A percentile compares a stretch with the other conserved stretches of the same genome.
These are phyloP conservation scores for Magnaporthiopsis poae DNA, from an alignment of 2,329 filamentous ascomycete genomes.

Conservation along the genomic window DNA sequence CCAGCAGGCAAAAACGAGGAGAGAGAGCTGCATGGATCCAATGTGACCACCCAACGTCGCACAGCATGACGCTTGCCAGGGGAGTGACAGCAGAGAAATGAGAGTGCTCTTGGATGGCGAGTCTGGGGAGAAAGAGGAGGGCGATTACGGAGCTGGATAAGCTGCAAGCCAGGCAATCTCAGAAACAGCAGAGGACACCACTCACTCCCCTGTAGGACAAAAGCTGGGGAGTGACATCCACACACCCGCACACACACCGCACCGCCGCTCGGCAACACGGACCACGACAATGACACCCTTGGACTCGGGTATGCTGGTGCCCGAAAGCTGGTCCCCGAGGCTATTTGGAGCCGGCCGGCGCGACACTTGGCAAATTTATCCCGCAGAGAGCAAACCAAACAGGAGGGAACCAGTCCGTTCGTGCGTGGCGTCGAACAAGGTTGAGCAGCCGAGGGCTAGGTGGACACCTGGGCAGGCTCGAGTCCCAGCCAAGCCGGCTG, in stretches of 20 bases:
- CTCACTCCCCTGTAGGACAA: neutral
- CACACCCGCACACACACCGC: neutral
- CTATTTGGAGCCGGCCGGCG: neutral
- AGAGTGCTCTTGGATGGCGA: neutral
- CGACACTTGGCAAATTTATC: neutral
- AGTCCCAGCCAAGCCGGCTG: neutral
- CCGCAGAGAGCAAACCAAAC: neutral
- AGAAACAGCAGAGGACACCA: neutral
- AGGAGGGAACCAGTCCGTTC: no score
- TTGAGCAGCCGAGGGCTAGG: neutral
- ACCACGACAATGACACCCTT: neutral
- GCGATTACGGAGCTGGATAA: no score
- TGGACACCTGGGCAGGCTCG: neutral
- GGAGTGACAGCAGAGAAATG: neutral
- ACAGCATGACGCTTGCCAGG: neutral
- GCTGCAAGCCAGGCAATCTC: no score
- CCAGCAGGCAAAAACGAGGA: neutral
- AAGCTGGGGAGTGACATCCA: neutral
- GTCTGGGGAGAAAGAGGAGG: no score
- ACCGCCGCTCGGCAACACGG: no score
- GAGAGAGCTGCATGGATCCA: neutral
- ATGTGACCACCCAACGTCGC: slow-evolving; percentile 4
- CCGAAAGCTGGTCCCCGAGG: neutral
- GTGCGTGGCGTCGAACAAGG: slow-evolving; percentile 7
- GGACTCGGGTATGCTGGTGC: neutral